Conservation (phyloP, 1,284 basidiomycete genomes). For the Inonotus hispidus region DNA sequence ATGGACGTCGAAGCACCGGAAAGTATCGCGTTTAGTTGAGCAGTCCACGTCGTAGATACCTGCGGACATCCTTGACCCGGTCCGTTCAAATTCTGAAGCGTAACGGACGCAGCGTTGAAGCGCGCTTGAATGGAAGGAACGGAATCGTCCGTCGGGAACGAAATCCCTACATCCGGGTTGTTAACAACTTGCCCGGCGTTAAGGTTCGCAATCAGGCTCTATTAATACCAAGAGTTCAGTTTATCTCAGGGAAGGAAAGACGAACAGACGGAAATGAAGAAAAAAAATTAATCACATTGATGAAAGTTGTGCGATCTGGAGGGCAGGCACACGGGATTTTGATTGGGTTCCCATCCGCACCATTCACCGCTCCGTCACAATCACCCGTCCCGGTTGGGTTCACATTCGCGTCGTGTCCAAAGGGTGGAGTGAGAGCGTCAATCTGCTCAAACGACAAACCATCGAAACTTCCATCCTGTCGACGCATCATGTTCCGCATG, state of each 20-base stretch:
- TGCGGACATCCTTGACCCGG: conserved; percentile 25
- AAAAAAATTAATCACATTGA: conserved; percentile 24
- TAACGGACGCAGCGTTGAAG: conserved; percentile 31
- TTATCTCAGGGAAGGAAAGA: too few species aligned
- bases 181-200: conserved; percentile 33
- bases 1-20: neutral
- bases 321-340: conserved; percentile 38
- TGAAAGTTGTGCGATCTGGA: conserved; percentile 30
- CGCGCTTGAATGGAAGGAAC: conserved; percentile 31
- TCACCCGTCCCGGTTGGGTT: conserved; percentile 29
- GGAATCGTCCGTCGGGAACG: conserved; percentile 34
- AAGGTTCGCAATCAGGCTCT: conserved; percentile 32
- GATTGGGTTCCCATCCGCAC: conserved; percentile 30
- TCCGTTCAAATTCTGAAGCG: conserved; percentile 30
- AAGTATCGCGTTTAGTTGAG: conserved; percentile 20
- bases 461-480: conserved; percentile 17
- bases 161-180: conserved; percentile 32
- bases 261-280: neutral
- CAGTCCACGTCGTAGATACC: conserved; percentile 23
- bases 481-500: conserved; percentile 4
- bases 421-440: conserved; percentile 24
- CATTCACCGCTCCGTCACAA: conserved; percentile 31
- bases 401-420: conserved; percentile 24
- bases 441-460: conserved; percentile 20
- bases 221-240: neutral